Evolutionary conservation across 805 yeast species (phyloP).

Genomic region (Wickerhamomyces canadensis): DNA sequence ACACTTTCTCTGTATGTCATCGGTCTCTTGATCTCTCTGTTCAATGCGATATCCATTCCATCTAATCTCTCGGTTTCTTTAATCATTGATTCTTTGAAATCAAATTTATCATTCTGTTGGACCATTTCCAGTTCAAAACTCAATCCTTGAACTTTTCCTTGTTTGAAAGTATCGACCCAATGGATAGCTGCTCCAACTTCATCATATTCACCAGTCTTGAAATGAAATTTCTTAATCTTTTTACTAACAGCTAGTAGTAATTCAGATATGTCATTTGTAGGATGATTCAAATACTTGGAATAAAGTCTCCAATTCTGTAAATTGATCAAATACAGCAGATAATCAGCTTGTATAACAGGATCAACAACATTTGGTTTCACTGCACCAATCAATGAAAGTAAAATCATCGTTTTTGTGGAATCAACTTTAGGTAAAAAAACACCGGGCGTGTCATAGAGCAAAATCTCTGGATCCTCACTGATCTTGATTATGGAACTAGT

Average conservation of each 20-base stretch:
- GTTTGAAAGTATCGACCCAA: constrained; percentile 58
- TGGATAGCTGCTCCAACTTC: constrained; percentile 57
- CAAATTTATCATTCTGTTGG: constrained; percentile 8
- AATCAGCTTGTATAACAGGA: constrained; percentile 84
- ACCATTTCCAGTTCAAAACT: constrained; percentile 21
- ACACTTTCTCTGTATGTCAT: constrained; percentile 15
- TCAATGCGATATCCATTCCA: constrained; percentile 19
- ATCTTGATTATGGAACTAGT: constrained; percentile 74
- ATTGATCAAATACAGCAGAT: constrained; percentile 68
- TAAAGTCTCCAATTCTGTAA: constrained; percentile 36
- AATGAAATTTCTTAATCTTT: constrained; percentile 27
- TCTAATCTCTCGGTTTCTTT: constrained; percentile 16
- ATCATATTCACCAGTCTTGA: constrained; percentile 34
- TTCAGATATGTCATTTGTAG: constrained; percentile 67
- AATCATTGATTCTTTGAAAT: constrained; percentile 8
- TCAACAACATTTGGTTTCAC: constrained; percentile 67
- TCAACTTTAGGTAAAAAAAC: constrained; percentile 75
- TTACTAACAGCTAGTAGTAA: constrained; percentile 46
- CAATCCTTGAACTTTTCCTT: constrained; percentile 36
- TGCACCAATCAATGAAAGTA: constrained; percentile 69
- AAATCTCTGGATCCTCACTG: constrained; percentile 52
- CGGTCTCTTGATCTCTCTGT: constrained; percentile 13
- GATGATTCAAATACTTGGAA: constrained; percentile 41
- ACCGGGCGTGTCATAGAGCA: constrained; percentile 89
- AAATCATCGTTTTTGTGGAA: constrained; percentile 64